These are phyloP conservation scores for Otatea glauca DNA, from an alignment of 176 grass and related monocot species.

Conservation along the genomic window DNA sequence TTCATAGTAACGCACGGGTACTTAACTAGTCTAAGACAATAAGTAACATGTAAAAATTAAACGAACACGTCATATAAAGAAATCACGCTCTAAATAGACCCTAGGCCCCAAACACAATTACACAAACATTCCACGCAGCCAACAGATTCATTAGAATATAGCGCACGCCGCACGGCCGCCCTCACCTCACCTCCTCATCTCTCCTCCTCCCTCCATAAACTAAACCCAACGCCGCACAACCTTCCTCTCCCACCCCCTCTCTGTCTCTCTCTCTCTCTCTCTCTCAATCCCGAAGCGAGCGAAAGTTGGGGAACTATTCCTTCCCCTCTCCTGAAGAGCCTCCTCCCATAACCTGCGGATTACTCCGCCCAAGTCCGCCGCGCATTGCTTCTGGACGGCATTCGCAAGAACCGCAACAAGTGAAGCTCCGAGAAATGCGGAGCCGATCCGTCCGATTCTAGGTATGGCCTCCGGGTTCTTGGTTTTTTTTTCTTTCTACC, in stretches of 20 bases:
- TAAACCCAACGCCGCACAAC: not conserved
- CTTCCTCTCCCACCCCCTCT: not conserved
- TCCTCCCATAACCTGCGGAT: not conserved
- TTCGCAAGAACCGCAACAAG: constrained; percentile 13
- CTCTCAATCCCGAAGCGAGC: constrained; percentile 21
- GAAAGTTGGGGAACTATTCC: not conserved
- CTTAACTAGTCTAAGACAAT: too few species aligned
- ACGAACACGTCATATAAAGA: too few species aligned
- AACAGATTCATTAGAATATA: constrained; percentile 18
- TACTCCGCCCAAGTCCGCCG: constrained; percentile 21
- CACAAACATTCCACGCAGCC: constrained; percentile 15
- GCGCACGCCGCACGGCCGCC: not conserved
- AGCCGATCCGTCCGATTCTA: constrained; percentile 26
- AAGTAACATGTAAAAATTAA: too few species aligned
- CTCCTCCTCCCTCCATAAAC: constrained; percentile 9
- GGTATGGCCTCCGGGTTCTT: constrained; percentile 1
- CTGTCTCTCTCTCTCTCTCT: not conserved
- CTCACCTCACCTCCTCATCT: not conserved
- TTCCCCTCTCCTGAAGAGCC: not conserved
- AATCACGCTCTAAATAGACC: too few species aligned
- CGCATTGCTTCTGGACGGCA: constrained; percentile 4
- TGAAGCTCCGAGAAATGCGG: not conserved
- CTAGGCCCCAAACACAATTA: too few species aligned
- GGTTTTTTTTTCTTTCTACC: not conserved
- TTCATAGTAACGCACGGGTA: too few species aligned